Percentiles rank a stretch among this genome's conserved stretches.
These are phyloP conservation scores for Plasmodium inui DNA, from an alignment of 169 alveolate species.

Conservation along the genomic window DNA sequence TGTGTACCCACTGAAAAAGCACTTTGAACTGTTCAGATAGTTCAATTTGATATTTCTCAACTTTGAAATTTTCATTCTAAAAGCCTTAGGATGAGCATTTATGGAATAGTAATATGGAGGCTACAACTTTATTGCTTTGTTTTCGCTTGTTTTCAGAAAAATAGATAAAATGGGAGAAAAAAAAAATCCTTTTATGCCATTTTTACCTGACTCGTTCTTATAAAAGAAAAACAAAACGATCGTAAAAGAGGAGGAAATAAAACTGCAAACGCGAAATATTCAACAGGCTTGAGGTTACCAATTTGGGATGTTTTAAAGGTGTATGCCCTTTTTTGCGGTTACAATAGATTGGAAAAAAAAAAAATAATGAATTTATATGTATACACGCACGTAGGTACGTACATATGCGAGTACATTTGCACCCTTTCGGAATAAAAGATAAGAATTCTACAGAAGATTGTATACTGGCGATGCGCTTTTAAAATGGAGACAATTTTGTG, in stretches of 20 bases:
- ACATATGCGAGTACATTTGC: background rate
- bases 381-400: background rate
- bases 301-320: background rate
- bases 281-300: slow-evolving; percentile 1
- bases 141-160: background rate
- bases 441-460: background rate
- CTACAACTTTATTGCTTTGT: background rate
- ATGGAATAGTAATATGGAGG: background rate
- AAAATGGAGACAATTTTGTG: background rate
- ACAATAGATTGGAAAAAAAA: background rate
- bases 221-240: background rate
- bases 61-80: slow-evolving; percentile 43
- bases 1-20: slow-evolving; percentile 79
- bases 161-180: slow-evolving; percentile 3
- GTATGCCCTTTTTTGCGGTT: background rate
- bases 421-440: background rate
- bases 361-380: background rate
- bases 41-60: slow-evolving; percentile 22
- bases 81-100: background rate
- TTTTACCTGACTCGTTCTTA: background rate
- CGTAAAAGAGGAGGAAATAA: background rate
- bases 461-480: background rate
- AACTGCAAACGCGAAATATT: background rate
- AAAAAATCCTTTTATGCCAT: background rate
- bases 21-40: slow-evolving; percentile 15